Conservation (phyloP, 805 yeast genomes). For the Starmerella davenportii region DNA sequence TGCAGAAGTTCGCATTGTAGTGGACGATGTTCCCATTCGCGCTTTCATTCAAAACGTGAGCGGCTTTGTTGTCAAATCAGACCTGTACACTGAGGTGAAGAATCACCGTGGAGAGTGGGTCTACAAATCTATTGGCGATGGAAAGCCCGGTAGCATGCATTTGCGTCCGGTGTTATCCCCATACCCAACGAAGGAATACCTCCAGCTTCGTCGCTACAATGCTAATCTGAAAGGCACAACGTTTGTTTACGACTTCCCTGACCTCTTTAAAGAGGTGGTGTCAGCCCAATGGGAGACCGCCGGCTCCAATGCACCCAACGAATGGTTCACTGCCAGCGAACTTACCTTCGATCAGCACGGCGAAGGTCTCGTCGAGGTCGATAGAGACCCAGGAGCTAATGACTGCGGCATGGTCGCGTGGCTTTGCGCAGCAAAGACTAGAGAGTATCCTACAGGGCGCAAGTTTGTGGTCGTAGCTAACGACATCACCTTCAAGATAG, state of each 20-base stretch:
- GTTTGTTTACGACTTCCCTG: conserved; percentile 97
- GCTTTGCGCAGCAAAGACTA: conserved; percentile 76
- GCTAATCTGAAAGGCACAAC: conserved; percentile 98
- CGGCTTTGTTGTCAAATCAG: conserved; percentile 93
- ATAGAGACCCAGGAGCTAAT: conserved; percentile 93
- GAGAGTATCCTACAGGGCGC: conserved; percentile 94
- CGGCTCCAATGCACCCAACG: conserved; percentile 35
- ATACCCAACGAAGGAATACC: conserved; percentile 92
- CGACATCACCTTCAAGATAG: conserved; percentile 93
- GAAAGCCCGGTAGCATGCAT: conserved; percentile 88
- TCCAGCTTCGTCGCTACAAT: conserved; percentile 95
- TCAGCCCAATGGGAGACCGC: conserved; percentile 56
- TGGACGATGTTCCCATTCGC: conserved; percentile 90
- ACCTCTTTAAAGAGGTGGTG: conserved; percentile 85
- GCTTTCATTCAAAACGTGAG: conserved; percentile 92
- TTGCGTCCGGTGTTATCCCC: conserved; percentile 89
- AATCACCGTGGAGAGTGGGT: conserved; percentile 91
- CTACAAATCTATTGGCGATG: conserved; percentile 69
- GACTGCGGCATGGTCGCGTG: conserved; percentile 96
- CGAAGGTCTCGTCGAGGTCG: conserved; percentile 62
- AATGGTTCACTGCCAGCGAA: conserved; percentile 62
- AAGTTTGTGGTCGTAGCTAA: conserved; percentile 84
- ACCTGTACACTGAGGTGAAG: conserved; percentile 84
- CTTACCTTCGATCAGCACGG: conserved; percentile 70
- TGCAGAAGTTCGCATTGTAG: conserved; percentile 92